A percentile compares a stretch with the other conserved stretches of the same genome.
phyloP scores from a whole-genome alignment of 805 yeast genomes.

The Lachancea fermentati region DNA sequence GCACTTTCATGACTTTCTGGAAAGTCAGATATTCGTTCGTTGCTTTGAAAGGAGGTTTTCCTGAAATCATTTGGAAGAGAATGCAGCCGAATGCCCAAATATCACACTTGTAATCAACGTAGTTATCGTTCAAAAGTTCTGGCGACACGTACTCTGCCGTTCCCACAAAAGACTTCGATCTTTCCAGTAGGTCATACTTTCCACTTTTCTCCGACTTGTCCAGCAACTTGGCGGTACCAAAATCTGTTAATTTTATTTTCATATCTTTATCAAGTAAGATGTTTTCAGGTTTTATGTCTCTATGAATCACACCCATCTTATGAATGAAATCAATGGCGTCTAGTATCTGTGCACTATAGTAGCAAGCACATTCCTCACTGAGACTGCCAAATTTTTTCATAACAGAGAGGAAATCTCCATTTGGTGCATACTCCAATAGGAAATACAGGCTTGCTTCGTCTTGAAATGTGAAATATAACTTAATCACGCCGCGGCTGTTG shows the following conservation, averaged over 20 bases:
- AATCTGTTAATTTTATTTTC: constrained; percentile 70
- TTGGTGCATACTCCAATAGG: constrained; percentile 72
- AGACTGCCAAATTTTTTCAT: constrained; percentile 66
- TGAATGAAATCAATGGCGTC: constrained; percentile 73
- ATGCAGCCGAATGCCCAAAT: constrained; percentile 99
- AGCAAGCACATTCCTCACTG: constrained; percentile 60
- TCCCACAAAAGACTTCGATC: constrained; percentile 79
- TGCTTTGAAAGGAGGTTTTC: constrained; percentile 83
- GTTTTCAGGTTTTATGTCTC: constrained; percentile 83
- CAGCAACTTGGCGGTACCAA: constrained; percentile 74
- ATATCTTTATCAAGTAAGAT: constrained; percentile 56
- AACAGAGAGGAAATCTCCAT: constrained; percentile 67
- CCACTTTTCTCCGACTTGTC: constrained; percentile 40
- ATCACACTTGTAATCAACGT: constrained; percentile 87
- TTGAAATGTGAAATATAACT: constrained; percentile 72
- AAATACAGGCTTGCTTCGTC: constrained; percentile 69
- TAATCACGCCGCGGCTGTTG: constrained; percentile 55
- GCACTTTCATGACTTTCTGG: constrained; percentile 74
- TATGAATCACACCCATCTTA: constrained; percentile 66
- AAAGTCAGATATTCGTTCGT: constrained; percentile 76
- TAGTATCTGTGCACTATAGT: constrained; percentile 67
- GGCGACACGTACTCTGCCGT: constrained; percentile 85
- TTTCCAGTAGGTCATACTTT: constrained; percentile 56
- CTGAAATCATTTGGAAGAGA: constrained; percentile 90
- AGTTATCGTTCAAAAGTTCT: constrained; percentile 67